Base-by-base conservation (phyloP, 2,329 filamentous ascomycete species). In the Lizonia empirigonia region DNA sequence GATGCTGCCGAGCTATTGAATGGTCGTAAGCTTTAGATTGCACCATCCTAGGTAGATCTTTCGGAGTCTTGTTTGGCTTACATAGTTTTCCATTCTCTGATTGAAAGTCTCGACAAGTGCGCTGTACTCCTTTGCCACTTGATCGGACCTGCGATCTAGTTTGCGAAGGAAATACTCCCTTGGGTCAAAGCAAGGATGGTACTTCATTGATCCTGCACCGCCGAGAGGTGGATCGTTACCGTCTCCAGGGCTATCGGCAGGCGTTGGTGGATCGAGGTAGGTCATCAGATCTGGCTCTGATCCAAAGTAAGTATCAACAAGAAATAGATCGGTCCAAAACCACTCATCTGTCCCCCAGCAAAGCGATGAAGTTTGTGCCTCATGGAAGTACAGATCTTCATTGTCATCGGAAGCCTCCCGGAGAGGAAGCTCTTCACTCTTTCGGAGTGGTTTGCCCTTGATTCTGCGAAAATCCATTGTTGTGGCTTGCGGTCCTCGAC, bases 281-380 rank as follows among this genome's bases (percentile, higher is more conserved):
- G 39, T 44, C 7, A 34, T 20, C 7, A 38, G 26, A 7, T 47
- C 34, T 8, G 44, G 18, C 18, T 63, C 60, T 5, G 58, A 61
- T 1, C 60, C 60, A 44, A 59, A 63, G 27, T 58, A 61, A 1
- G 53, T 58, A 16, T 63, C 60, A 2, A 59, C 58, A 1, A 59
- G 36, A 22, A 60, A 61, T 1, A 57, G 19, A 26, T 59, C 56
- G 6, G 58, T 61, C 58, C 58, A 60, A 42, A 58, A 63, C 15
- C 29, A 48, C 39, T 61, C 58, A 19, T 59, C 56, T 2, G 52
- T 30, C 2, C 60, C 60, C 50, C 51, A 53, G 4, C 44, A 59
- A 13, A 63, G 39, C 0, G 60, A 63, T 6, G 58, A 63, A 4
- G 49, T 59, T 26, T 63, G 56, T 1, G 56, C 60, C 45, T 61